These are phyloP conservation scores for Fusarium sambucinum DNA, from an alignment of 2,329 filamentous ascomycete species.

Conservation along the genomic window DNA sequence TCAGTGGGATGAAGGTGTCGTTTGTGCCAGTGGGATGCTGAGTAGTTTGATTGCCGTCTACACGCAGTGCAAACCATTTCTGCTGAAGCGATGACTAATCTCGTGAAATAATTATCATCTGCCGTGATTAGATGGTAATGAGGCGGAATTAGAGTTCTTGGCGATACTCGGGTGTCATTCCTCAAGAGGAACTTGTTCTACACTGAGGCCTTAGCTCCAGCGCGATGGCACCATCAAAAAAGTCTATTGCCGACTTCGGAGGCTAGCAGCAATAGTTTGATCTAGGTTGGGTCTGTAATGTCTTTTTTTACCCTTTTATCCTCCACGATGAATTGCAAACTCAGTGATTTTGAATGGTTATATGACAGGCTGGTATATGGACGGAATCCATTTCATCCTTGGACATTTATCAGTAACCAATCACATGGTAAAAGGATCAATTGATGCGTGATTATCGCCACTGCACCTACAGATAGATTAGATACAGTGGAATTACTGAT, in stretches of 20 bases:
- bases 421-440: background rate
- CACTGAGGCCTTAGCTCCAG: constrained; percentile 2
- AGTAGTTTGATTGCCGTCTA: constrained; percentile 19
- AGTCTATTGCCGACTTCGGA: constrained; percentile 13
- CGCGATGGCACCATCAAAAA: constrained; percentile 15
- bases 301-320: background rate
- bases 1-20: constrained; percentile 17
- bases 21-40: constrained; percentile 18
- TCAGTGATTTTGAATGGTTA: background rate
- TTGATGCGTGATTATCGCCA: background rate
- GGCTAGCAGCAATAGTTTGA: constrained; percentile 1
- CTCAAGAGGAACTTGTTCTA: constrained; percentile 16
- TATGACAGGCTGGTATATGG: background rate
- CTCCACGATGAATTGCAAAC: background rate
- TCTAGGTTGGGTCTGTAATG: background rate
- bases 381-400: background rate
- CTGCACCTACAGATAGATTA: background rate
- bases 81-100: constrained; percentile 1
- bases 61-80: background rate
- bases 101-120: background rate
- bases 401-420: background rate
- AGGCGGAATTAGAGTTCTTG: constrained; percentile 14
- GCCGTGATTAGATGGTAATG: background rate
- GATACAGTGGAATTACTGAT: background rate
- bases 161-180: constrained; percentile 11